These are phyloP conservation scores for Fonsecaea multimorphosa DNA, from an alignment of 2,329 filamentous ascomycete species.

Conservation along the genomic window DNA sequence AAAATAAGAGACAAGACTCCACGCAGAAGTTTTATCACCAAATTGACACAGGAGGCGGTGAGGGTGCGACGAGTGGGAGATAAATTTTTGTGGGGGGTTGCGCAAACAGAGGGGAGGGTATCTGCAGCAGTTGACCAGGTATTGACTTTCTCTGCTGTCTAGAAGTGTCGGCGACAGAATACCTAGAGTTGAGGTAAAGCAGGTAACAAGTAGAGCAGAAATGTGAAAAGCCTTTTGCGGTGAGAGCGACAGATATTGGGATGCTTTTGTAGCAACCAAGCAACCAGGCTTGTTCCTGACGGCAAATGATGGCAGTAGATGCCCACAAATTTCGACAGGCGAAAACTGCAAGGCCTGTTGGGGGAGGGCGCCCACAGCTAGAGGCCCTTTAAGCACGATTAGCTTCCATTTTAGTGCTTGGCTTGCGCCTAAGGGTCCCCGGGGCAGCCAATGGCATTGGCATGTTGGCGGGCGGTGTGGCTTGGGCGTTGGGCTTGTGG, in stretches of 20 bases:
- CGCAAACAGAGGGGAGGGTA: conserved; percentile 8
- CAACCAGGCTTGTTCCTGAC: background rate
- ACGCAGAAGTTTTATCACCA: conserved; percentile 6
- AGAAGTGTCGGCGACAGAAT: background rate
- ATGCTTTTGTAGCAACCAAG: conserved; percentile 11
- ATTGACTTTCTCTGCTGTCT: background rate
- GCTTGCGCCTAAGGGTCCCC: background rate
- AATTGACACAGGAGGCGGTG: conserved; percentile 14
- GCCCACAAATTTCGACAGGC: conserved; percentile 18
- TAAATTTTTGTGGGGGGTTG: conserved; percentile 9
- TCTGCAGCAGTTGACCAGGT: background rate
- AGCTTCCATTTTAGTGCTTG: background rate
- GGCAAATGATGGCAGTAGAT: conserved; percentile 10
- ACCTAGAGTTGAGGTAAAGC: background rate
- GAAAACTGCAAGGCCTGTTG: conserved; percentile 4
- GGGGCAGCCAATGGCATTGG: background rate
- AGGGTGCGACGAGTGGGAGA: conserved; percentile 4
- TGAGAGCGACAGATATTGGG: background rate
- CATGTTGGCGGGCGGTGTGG: background rate
- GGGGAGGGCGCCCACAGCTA: background rate
- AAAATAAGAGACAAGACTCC: background rate
- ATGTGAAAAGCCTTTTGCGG: conserved; percentile 1
- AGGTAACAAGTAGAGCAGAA: background rate
- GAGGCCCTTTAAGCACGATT: conserved; percentile 3
- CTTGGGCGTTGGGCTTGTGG: background rate